A percentile compares a stretch with the other conserved stretches of the same genome.
phyloP scores from a whole-genome alignment of 2,329 filamentous ascomycete genomes.

The Beauveria asiatica region DNA sequence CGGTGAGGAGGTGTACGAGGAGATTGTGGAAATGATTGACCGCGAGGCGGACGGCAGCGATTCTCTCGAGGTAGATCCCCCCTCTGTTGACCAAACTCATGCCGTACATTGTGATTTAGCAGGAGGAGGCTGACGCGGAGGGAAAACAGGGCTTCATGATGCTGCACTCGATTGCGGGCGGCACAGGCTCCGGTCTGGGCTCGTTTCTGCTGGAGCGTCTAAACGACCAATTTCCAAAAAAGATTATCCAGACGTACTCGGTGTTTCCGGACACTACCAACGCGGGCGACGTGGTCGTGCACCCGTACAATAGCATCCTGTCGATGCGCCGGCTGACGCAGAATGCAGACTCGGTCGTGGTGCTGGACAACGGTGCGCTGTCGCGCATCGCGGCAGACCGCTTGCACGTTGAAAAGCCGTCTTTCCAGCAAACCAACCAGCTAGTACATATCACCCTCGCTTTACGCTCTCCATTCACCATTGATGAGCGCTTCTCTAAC shows the following conservation, averaged over 20 bases:
- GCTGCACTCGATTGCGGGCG: slow-evolving; percentile 93
- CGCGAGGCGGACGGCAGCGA: slow-evolving; percentile 96
- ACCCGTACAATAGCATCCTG: slow-evolving; percentile 94
- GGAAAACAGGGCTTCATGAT: slow-evolving; percentile 76
- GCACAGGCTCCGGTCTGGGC: slow-evolving; percentile 90
- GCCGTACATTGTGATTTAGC: not conserved
- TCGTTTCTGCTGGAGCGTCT: slow-evolving; percentile 91
- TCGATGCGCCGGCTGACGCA: slow-evolving; percentile 86
- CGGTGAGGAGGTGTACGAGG: slow-evolving; percentile 85
- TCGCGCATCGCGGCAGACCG: slow-evolving; percentile 90
- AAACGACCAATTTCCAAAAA: slow-evolving; percentile 97
- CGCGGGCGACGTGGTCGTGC: slow-evolving; percentile 84
- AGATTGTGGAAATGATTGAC: slow-evolving; percentile 99
- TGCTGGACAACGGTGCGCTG: slow-evolving; percentile 90
- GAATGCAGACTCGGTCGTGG: slow-evolving; percentile 95
- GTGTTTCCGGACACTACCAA: slow-evolving; percentile 94
- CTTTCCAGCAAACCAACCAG: slow-evolving; percentile 96
- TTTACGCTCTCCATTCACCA: too few species aligned
- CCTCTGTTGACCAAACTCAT: too few species aligned
- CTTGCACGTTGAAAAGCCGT: slow-evolving; percentile 89
- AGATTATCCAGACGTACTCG: slow-evolving; percentile 97
- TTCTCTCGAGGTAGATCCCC: slow-evolving; percentile 66
- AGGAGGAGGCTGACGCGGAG: too few species aligned
- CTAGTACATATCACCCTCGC: slow-evolving; percentile 44
- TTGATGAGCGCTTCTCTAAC: too few species aligned